A percentile compares a stretch with the other conserved stretches of the same genome.
Conservation (phyloP, 2,329 filamentous ascomycete species). For the Pseudogymnoascus sp. region DNA sequence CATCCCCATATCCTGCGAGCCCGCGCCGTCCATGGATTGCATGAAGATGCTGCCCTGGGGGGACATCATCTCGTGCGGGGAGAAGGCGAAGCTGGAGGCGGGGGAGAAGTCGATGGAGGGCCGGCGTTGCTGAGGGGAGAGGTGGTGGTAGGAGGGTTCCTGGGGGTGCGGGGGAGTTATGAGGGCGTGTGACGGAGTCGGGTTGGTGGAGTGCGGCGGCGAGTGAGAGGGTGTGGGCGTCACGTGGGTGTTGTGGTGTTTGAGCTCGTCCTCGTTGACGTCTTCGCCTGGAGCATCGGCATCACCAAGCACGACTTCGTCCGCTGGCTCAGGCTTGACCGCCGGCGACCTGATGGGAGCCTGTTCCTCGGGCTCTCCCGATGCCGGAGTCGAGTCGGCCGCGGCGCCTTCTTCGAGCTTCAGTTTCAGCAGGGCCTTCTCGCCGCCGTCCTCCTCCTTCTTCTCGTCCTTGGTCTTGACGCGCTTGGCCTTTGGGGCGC, state of each 20-base stretch:
- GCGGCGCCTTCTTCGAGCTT: neutral
- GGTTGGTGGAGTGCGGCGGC: neutral
- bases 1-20: neutral
- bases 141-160: neutral
- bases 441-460: constrained; percentile 3
- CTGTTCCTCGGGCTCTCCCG: neutral
- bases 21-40: neutral
- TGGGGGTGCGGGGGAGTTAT: neutral
- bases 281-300: neutral
- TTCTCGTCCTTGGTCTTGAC: constrained; percentile 2
- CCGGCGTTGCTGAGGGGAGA: neutral
- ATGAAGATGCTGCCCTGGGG: neutral
- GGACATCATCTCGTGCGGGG: neutral
- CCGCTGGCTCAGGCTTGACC: neutral
- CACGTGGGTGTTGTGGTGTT: neutral
- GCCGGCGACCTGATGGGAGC: neutral
- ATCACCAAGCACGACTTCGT: neutral
- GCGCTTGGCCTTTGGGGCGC: neutral
- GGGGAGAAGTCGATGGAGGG: neutral
- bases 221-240: neutral
- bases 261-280: neutral
- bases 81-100: neutral
- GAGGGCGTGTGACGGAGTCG: neutral
- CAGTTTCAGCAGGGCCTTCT: neutral
- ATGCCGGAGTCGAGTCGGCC: neutral